phyloP scores from a whole-genome alignment of 2,329 filamentous ascomycete genomes.

The Alternaria brassicae region DNA sequence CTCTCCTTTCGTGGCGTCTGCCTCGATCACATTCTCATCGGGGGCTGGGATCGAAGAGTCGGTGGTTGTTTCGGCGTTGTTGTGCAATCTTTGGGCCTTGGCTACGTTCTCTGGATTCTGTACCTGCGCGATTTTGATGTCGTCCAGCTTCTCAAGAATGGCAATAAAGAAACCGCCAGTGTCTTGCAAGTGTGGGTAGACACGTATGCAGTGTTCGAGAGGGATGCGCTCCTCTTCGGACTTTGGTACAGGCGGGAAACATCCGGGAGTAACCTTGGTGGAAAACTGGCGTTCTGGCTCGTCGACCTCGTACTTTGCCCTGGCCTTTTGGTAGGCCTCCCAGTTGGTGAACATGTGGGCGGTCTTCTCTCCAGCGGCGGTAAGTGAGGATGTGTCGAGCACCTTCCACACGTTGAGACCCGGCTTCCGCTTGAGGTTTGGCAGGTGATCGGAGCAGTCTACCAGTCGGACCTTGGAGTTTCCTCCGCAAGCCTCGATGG shows the following conservation, averaged over 20 bases:
- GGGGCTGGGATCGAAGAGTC: constrained; percentile 32
- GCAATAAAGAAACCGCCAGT: constrained; percentile 98
- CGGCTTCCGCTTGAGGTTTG: constrained; percentile 75
- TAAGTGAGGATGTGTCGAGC: constrained; percentile 60
- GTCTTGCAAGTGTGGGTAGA: constrained; percentile 95
- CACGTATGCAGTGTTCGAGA: constrained; percentile 87
- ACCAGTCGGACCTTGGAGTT: constrained; percentile 80
- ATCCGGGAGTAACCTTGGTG: constrained; percentile 70
- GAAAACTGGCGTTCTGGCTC: constrained; percentile 65
- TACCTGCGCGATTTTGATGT: constrained; percentile 55
- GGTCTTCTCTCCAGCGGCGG: constrained; percentile 67
- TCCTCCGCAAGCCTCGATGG: constrained; percentile 90
- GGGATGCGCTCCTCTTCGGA: constrained; percentile 69
- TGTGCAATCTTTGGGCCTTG: constrained; percentile 30
- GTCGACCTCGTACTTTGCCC: constrained; percentile 63
- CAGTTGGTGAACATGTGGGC: constrained; percentile 81
- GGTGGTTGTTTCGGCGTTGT: constrained; percentile 28
- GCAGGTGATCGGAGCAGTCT: constrained; percentile 80
- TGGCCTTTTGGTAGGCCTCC: constrained; percentile 77
- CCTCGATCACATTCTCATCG: constrained; percentile 34
- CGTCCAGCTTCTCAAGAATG: constrained; percentile 87
- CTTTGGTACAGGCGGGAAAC: constrained; percentile 75
- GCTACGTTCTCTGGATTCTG: constrained; percentile 36
- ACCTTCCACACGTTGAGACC: constrained; percentile 87
- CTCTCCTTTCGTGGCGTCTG: constrained; percentile 29